phyloP scores from a whole-genome alignment of 2,329 filamentous ascomycete species.

The Dothistroma pini region DNA sequence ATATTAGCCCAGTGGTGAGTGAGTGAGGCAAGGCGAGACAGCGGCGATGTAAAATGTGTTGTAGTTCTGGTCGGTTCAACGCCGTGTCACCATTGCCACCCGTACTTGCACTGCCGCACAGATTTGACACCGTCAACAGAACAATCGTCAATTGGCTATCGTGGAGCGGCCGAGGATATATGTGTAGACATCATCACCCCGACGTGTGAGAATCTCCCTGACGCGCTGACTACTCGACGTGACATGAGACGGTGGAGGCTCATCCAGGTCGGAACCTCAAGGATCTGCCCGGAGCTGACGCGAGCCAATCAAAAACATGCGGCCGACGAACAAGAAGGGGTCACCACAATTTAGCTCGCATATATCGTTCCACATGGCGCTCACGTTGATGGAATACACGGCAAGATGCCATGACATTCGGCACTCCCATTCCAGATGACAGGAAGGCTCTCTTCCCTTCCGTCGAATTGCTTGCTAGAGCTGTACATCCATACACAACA shows the following conservation, averaged over 20 bases:
- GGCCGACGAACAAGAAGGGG: neutral
- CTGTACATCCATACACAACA: neutral
- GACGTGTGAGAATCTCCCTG: neutral
- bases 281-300: neutral
- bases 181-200: neutral
- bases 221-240: neutral
- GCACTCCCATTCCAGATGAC: too few species aligned
- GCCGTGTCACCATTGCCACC: neutral
- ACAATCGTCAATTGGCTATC: neutral
- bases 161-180: neutral
- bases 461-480: too few species aligned
- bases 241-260: neutral
- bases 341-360: neutral
- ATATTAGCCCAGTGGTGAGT: conserved; percentile 7
- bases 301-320: neutral
- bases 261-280: neutral
- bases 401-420: too few species aligned
- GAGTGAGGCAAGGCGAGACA: neutral
- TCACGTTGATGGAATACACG: neutral
- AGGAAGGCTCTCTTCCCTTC: too few species aligned
- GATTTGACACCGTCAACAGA: too few species aligned
- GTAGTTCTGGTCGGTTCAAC: neutral
- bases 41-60: too few species aligned
- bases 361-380: neutral
- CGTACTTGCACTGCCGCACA: too few species aligned